These are phyloP conservation scores for Penicillium sp. DNA, from an alignment of 2,329 filamentous ascomycete species.

Conservation along the genomic window DNA sequence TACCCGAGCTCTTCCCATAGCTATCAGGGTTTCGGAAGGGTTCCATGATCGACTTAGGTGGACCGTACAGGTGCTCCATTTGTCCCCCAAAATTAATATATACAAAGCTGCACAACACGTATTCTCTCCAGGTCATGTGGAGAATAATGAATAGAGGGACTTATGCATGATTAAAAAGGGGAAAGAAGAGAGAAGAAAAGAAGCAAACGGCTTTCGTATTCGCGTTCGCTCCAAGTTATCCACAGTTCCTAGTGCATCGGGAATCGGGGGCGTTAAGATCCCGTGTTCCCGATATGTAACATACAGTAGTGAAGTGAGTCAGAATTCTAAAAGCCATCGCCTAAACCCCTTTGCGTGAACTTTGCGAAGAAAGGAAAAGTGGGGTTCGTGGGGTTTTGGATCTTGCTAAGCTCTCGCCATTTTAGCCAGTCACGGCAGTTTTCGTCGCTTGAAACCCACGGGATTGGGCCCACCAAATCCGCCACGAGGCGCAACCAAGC, in stretches of 20 bases:
- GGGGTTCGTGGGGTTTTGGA: neutral
- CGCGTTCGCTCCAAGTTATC: conserved; percentile 3
- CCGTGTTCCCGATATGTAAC: neutral
- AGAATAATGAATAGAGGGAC: neutral
- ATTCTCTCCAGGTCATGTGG: too few species aligned
- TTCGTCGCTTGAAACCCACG: neutral
- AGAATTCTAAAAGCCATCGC: neutral
- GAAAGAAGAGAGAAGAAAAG: neutral
- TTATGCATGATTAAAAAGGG: neutral
- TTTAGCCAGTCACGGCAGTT: neutral
- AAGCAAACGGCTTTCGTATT: neutral
- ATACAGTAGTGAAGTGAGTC: neutral
- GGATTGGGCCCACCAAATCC: neutral
- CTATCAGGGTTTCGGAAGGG: too few species aligned
- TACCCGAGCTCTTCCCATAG: neutral
- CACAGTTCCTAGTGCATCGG: neutral
- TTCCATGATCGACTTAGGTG: too few species aligned
- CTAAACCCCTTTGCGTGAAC: neutral
- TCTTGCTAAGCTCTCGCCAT: neutral
- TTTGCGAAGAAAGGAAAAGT: neutral
- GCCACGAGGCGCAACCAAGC: neutral
- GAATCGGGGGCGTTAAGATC: neutral
- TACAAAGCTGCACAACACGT: too few species aligned
- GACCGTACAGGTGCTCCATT: too few species aligned
- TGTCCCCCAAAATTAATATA: too few species aligned